These are phyloP conservation scores for Fusarium chaquense DNA, from an alignment of 2,329 filamentous ascomycete genomes.

Conservation along the genomic window DNA sequence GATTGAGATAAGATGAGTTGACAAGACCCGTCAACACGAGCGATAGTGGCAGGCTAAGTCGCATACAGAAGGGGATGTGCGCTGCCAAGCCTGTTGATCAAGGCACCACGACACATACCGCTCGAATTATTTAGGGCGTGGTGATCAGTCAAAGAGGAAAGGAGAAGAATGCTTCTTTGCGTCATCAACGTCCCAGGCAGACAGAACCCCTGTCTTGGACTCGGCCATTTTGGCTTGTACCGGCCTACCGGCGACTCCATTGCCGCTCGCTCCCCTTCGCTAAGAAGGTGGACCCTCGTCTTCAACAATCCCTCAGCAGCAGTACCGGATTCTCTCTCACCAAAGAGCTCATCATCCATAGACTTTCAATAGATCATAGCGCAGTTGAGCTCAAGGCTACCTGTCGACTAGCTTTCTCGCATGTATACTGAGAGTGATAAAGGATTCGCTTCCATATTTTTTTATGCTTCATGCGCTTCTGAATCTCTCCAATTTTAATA, in stretches of 20 bases:
- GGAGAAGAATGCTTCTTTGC: background rate
- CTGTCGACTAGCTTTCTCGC: background rate
- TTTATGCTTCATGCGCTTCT: too few species aligned
- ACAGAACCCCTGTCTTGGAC: background rate
- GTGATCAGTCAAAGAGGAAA: background rate
- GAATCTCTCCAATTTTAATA: too few species aligned
- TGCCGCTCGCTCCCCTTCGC: background rate
- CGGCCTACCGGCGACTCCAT: background rate
- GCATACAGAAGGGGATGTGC: background rate
- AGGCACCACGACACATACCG: background rate
- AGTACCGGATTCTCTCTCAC: background rate
- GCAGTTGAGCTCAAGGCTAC: too few species aligned
- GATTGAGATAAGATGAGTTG: background rate
- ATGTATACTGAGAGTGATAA: background rate
- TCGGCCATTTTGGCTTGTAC: background rate
- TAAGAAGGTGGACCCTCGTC: background rate
- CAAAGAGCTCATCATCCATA: background rate
- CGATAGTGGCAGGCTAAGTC: background rate
- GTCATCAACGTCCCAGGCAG: background rate
- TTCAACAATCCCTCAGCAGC: background rate
- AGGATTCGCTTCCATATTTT: background rate
- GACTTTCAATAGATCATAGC: background rate
- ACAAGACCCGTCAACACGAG: background rate
- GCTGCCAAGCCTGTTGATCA: background rate
- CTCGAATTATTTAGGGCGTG: background rate